Evolutionary conservation across 2,329 filamentous ascomycete species (phyloP), one percentile per base, ranked within the genome.

Genomic region (Penicillium frequentans): DNA sequence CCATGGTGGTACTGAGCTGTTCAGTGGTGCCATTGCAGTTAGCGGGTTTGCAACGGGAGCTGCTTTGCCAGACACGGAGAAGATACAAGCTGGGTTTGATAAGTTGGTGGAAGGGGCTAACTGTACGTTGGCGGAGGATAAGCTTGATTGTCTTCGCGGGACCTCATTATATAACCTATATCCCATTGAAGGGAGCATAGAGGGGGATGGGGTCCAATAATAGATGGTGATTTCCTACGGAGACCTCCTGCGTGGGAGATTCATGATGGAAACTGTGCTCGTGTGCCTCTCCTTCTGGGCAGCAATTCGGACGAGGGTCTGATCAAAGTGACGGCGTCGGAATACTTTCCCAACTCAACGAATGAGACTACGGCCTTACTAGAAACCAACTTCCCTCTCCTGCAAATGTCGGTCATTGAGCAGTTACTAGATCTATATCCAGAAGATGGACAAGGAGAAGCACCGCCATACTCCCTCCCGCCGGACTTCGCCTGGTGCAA

Each of bases 1-100:
- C n/a, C 62, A 60, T 1, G 58, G 66, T 44, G 64, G 65, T 39
- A 49, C 52, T n/a, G 37, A 42, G 19, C 56, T 69, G 1, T 69
- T 69, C 45, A 62, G 60, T 13, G 59, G 55, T 3, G 67, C 62
- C 2, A 69, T 69, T 50, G 24, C 33, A 16, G 56, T 42, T 9
- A 42, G 37, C 11, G 37, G 19, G 1, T 42, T 42, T 9, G 37
- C 37, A 13, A 42, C 37, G 19, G 37, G 37, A n/a, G 37, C 37
- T 6, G 37, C 37, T 14, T 14, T 42, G 37, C 37, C 19, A 5
- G 37, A 23, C 4, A 42, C 1, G 19, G 37, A 42, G 19, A 23
- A 42, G n/a, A 42, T 42, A 4, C 37, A 42, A n/a, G 19, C 37
- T 23, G 37, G 37, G 3, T 42, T 42, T 42, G 19, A 42, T 7